Base-by-base conservation (phyloP, 768 basidiomycete species). In the Trametes sanguinea region DNA sequence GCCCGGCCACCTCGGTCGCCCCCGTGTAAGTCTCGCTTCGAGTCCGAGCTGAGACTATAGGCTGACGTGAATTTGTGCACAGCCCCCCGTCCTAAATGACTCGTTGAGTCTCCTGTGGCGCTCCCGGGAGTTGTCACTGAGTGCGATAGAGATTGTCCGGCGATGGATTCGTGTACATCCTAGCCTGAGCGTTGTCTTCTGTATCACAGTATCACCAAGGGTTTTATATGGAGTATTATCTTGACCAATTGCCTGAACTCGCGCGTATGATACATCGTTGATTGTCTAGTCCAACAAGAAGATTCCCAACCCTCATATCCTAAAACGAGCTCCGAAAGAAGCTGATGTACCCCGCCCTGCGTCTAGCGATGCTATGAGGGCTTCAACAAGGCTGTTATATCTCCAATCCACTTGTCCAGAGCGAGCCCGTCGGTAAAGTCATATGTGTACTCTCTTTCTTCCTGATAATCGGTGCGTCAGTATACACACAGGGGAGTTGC, bases 1-100 rank as follows among this genome's bases (percentile, higher is more conserved):
- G 67, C 33, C 51, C 65, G 42, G 54, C 42, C 33, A 68, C 67
- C 43, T 60, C 64, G 33, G 67, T 64, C n/a, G 54, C 64, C 29
- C 61, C 61, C 47, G 61, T 68, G 65, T 66, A 57, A 55, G 54
- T 55, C 6, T 5, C 11, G 10, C 29, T 33, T 29, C 6, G 17
- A 22, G 2, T 6, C 22, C 17, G 6, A 2, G 27, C 9, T 52
- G 22, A 5, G 14, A 7, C 30, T 7, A 6, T 22, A 3, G 2
- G 11, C 37, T 57, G 11, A 43, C 10, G 33, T 57, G 22, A 9
- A 29, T 22, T 4, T 42, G 22, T 22, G 22, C 22, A 22, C 14
- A 57, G 57, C 29, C 57, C 57, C 16, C 57, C 57, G 13, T 57
- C 57, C 9, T 57, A 57, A 43, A 43, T 22, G 44, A 37, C n/a